Evolutionary conservation across 345 rosid genomes (phyloP).

Genomic region (Moricandia moricandioides): DNA sequence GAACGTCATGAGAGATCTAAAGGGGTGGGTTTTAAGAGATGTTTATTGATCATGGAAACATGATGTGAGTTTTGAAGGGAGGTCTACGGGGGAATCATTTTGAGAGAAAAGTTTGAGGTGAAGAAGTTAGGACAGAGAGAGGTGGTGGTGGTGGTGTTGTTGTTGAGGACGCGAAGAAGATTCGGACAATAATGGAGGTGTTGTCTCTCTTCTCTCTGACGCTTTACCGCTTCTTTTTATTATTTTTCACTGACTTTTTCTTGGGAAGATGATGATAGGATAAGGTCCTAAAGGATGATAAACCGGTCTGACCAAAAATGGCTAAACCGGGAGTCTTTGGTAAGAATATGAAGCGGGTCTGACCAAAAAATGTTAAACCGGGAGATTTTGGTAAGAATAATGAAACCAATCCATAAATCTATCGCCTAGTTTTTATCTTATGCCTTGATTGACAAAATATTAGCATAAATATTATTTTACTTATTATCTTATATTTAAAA

Average conservation of each 20-base stretch:
- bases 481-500: no score
- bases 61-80: background rate
- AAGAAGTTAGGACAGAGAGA: no score
- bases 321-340: no score
- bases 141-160: background rate
- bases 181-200: conserved; percentile 28
- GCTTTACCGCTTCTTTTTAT: conserved; percentile 18
- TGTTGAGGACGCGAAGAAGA: conserved; percentile 33
- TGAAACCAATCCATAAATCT: background rate
- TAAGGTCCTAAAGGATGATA: background rate
- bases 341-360: background rate
- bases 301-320: background rate
- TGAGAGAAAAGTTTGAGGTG: background rate
- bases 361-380: no score
- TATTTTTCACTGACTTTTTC: background rate
- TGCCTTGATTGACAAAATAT: no score
- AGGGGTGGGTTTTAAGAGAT: background rate
- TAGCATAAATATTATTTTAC: no score
- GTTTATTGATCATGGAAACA: conserved; percentile 1
- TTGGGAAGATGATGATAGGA: background rate
- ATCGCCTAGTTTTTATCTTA: background rate
- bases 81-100: conserved; percentile 12
- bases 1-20: conserved; percentile 43
- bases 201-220: background rate
- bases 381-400: no score